Evolutionary conservation across 2,329 filamentous ascomycete genomes (phyloP).

Genomic region (Aspergillus unguis): DNA sequence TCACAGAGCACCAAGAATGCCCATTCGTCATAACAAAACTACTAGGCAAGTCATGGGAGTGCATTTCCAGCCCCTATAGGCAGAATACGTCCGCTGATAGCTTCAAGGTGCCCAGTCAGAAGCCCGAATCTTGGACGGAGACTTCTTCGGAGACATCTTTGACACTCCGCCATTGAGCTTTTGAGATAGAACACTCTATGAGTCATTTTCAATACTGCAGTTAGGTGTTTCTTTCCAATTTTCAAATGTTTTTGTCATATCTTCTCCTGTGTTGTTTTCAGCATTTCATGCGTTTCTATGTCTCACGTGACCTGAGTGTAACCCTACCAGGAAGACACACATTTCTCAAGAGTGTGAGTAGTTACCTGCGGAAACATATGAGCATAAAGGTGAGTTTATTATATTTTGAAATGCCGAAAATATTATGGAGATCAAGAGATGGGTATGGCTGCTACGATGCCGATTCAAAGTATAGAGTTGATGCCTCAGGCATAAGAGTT

Average conservation of each 20-base stretch:
- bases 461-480: background rate
- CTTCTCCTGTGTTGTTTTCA: too few species aligned
- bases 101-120: background rate
- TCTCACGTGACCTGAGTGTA: background rate
- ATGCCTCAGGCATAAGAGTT: conserved; percentile 1
- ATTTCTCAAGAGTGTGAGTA: too few species aligned
- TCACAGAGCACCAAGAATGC: too few species aligned
- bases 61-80: background rate
- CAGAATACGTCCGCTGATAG: background rate
- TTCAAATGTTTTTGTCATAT: background rate
- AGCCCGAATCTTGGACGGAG: background rate
- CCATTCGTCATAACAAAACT: too few species aligned
- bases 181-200: background rate
- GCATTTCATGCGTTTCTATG: background rate
- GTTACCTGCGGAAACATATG: too few species aligned
- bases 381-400: too few species aligned
- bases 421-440: too few species aligned
- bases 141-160: conserved; percentile 13
- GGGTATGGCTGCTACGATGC: background rate
- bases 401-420: too few species aligned
- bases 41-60: too few species aligned
- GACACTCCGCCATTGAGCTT: background rate
- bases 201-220: background rate
- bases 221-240: background rate
- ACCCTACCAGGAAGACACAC: background rate